These are phyloP conservation scores for Lycium ferocissimum DNA, from an alignment of 257 asterid genomes.

Conservation along the genomic window DNA sequence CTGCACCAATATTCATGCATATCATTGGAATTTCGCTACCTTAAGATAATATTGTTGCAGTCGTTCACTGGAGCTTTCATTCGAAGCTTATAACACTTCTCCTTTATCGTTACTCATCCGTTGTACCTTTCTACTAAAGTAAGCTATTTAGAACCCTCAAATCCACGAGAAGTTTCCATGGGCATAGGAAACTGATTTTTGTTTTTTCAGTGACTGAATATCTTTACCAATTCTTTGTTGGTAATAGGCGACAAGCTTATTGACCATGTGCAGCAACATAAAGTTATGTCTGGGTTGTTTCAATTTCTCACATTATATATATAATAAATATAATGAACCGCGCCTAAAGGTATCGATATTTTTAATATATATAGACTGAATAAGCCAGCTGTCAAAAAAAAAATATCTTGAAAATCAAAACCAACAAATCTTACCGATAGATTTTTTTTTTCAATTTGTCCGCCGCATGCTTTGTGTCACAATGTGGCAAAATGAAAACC, in stretches of 20 bases:
- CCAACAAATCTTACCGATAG: conserved; percentile 33
- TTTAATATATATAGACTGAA: neutral
- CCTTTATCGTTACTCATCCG: neutral
- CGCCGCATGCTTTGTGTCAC: neutral
- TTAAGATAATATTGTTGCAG: neutral
- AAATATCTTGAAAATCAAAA: neutral
- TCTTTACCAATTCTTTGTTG: neutral
- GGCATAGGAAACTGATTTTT: neutral
- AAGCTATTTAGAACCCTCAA: too few species aligned
- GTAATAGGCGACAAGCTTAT: too few species aligned
- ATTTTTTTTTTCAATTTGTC: conserved; percentile 5
- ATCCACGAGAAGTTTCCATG: neutral
- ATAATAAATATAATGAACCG: neutral
- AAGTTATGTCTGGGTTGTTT: too few species aligned
- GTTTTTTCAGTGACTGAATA: neutral
- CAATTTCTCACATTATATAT: too few species aligned
- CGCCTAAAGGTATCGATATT: neutral
- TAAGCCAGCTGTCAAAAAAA: conserved; percentile 33
- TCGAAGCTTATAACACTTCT: neutral
- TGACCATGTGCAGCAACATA: too few species aligned
- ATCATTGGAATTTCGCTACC: neutral
- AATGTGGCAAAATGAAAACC: conserved; percentile 2
- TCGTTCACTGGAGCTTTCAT: neutral
- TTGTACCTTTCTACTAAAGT: too few species aligned
- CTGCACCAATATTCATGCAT: too few species aligned